These are phyloP conservation scores for Decorospora gaudefroyi DNA, from an alignment of 2,329 filamentous ascomycete species.

Conservation along the genomic window DNA sequence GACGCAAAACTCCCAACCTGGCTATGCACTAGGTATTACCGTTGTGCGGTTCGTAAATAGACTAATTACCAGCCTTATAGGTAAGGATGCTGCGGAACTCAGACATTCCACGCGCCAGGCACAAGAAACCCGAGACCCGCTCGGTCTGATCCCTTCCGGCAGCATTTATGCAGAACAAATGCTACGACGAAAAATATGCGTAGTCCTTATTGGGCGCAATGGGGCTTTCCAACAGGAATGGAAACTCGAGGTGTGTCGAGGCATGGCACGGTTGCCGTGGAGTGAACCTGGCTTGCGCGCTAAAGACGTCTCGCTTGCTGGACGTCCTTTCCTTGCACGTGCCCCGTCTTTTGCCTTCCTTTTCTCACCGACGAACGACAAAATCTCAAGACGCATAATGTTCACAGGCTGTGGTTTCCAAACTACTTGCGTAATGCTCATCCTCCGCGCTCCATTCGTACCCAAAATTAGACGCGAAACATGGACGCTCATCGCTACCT, in stretches of 20 bases:
- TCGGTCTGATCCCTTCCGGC: slow-evolving; percentile 25
- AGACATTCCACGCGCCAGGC: slow-evolving; percentile 29
- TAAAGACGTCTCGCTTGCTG: slow-evolving; percentile 20
- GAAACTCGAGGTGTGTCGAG: slow-evolving; percentile 26
- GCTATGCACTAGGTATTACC: too few species aligned
- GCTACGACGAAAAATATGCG: too few species aligned
- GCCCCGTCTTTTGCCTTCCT: slow-evolving; percentile 1
- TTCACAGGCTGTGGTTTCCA: slow-evolving; percentile 26
- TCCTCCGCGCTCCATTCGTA: slow-evolving; percentile 27
- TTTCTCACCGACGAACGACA: background rate
- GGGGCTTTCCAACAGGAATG: slow-evolving; percentile 22
- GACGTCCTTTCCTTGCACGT: background rate
- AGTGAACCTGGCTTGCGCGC: slow-evolving; percentile 12
- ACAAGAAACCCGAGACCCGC: slow-evolving; percentile 23
- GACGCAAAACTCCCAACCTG: too few species aligned
- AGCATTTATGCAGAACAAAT: slow-evolving; percentile 6
- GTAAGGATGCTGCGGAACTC: slow-evolving; percentile 18
- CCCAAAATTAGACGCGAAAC: slow-evolving; percentile 24
- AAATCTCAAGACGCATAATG: slow-evolving; percentile 34
- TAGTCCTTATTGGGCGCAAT: slow-evolving; percentile 1
- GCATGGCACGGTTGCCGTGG: slow-evolving; percentile 17
- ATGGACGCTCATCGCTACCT: slow-evolving; percentile 12
- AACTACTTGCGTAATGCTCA: slow-evolving; percentile 17
- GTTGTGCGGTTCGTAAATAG: too few species aligned
- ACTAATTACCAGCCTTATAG: background rate